Evolutionary conservation across 768 basidiomycete species (phyloP).

Genomic region (Tricholoma matsutake): DNA sequence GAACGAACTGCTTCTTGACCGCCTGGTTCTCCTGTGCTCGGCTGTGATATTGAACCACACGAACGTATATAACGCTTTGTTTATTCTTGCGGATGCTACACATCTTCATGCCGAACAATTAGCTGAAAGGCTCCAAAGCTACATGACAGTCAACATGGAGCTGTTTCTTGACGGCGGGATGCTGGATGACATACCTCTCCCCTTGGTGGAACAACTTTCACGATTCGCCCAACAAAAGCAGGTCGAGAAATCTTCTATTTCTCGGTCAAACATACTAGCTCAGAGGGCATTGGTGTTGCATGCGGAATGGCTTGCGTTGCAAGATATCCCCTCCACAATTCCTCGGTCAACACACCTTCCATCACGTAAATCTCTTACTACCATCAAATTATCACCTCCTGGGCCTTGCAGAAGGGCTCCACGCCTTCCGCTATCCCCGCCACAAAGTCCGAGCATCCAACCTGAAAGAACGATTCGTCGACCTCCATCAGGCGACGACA

Average conservation of each 20-base stretch:
- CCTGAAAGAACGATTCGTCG: conserved; percentile 22
- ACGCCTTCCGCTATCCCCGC: conserved; percentile 23
- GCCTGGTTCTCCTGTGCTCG: conserved; percentile 82
- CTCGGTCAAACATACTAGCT: conserved; percentile 54
- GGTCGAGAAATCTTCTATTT: conserved; percentile 58
- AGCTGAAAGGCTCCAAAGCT: conserved; percentile 67
- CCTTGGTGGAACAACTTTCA: conserved; percentile 66
- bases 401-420: conserved; percentile 12
- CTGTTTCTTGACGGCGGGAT: conserved; percentile 77
- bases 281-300: conserved; percentile 57
- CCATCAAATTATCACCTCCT: conserved; percentile 17
- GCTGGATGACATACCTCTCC: conserved; percentile 69
- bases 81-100: conserved; percentile 78
- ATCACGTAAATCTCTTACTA: conserved; percentile 16
- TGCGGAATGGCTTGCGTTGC: conserved; percentile 64
- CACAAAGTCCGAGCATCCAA: conserved; percentile 14
- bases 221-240: conserved; percentile 58
- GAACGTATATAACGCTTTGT: conserved; percentile 73
- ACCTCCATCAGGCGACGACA: conserved; percentile 53
- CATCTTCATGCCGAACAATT: conserved; percentile 72
- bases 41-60: conserved; percentile 63
- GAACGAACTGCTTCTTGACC: conserved; percentile 89
- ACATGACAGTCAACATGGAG: conserved; percentile 83
- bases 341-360: conserved; percentile 23
- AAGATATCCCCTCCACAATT: conserved; percentile 68